Evolutionary conservation across 495 filamentous ascomycete genomes (phyloP).

Genomic region (Penicillium parvum): DNA sequence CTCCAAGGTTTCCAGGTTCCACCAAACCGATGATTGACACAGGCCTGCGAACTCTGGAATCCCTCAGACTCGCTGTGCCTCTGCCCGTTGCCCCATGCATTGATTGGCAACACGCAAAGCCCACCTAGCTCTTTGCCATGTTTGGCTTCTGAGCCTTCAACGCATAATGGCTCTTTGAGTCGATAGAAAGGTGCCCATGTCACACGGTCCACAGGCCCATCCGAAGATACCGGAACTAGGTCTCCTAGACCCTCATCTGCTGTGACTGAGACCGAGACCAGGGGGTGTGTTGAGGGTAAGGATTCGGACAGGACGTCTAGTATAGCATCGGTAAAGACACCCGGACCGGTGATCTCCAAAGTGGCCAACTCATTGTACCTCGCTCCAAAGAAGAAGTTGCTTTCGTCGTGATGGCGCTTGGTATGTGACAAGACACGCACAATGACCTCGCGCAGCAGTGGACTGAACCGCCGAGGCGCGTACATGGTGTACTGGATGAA

Average conservation of each 20-base stretch:
- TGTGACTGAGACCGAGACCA: slow-evolving; percentile 26
- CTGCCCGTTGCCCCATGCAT: slow-evolving; percentile 44
- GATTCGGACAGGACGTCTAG: slow-evolving; percentile 34
- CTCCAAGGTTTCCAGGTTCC: slow-evolving; percentile 42
- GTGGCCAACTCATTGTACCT: slow-evolving; percentile 29
- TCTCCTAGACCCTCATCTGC: slow-evolving; percentile 28
- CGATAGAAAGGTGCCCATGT: slow-evolving; percentile 43
- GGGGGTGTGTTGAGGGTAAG: slow-evolving; percentile 25
- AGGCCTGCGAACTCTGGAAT: slow-evolving; percentile 31
- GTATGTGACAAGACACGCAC: slow-evolving; percentile 38
- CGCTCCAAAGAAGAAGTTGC: slow-evolving; percentile 10
- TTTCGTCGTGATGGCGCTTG: slow-evolving; percentile 19
- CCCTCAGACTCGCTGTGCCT: slow-evolving; percentile 35
- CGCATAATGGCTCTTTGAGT: slow-evolving; percentile 29
- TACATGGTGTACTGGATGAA: slow-evolving; percentile 42
- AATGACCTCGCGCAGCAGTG: slow-evolving; percentile 32
- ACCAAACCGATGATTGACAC: slow-evolving; percentile 40
- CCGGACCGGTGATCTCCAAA: slow-evolving; percentile 35
- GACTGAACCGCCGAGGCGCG: slow-evolving; percentile 39
- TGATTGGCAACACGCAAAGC: slow-evolving; percentile 38
- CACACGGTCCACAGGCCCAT: slow-evolving; percentile 21
- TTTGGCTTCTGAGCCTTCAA: slow-evolving; percentile 23
- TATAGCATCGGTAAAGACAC: slow-evolving; percentile 40
- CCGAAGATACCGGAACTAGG: slow-evolving; percentile 10
- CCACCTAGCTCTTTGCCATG: slow-evolving; percentile 28